phyloP scores from a whole-genome alignment of 441 rosid genomes.

The Breynia disticha region DNA sequence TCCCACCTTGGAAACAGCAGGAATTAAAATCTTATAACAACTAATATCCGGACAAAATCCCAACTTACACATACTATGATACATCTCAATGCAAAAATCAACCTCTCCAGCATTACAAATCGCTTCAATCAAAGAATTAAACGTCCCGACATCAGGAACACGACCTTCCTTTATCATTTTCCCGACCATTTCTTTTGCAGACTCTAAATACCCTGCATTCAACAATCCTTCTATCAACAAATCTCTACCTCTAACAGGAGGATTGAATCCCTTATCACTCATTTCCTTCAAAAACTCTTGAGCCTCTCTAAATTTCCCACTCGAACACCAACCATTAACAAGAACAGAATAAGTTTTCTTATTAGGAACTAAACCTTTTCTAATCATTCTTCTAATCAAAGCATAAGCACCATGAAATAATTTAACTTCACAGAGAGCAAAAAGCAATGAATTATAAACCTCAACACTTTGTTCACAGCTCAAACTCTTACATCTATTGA shows the following conservation, averaged over 20 bases:
- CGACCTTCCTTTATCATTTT: slow-evolving; percentile 65
- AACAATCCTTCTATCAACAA: slow-evolving; percentile 72
- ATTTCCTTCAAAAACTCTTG: slow-evolving; percentile 69
- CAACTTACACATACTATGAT: slow-evolving; percentile 46
- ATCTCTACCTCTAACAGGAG: slow-evolving; percentile 83
- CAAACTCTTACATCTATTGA: slow-evolving; percentile 46
- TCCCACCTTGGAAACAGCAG: slow-evolving; percentile 76
- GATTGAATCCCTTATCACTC: slow-evolving; percentile 76
- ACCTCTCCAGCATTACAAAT: slow-evolving; percentile 59
- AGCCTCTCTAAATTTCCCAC: slow-evolving; percentile 76
- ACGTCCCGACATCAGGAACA: slow-evolving; percentile 52
- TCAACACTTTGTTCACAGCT: slow-evolving; percentile 43
- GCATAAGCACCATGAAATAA: slow-evolving; percentile 85
- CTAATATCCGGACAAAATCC: slow-evolving; percentile 59
- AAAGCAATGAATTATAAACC: slow-evolving; percentile 57
- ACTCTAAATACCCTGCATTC: slow-evolving; percentile 64
- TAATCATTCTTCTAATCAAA: slow-evolving; percentile 64
- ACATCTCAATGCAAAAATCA: slow-evolving; percentile 62
- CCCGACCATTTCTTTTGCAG: slow-evolving; percentile 67
- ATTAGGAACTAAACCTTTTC: slow-evolving; percentile 55
- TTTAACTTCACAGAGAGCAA: slow-evolving; percentile 70
- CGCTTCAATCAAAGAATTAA: slow-evolving; percentile 56
- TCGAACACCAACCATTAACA: slow-evolving; percentile 76
- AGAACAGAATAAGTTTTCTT: slow-evolving; percentile 54
- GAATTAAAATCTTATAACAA: slow-evolving; percentile 69